These are phyloP conservation scores for Beauveria brongniartii DNA, from an alignment of 2,329 filamentous ascomycete genomes.

Conservation along the genomic window DNA sequence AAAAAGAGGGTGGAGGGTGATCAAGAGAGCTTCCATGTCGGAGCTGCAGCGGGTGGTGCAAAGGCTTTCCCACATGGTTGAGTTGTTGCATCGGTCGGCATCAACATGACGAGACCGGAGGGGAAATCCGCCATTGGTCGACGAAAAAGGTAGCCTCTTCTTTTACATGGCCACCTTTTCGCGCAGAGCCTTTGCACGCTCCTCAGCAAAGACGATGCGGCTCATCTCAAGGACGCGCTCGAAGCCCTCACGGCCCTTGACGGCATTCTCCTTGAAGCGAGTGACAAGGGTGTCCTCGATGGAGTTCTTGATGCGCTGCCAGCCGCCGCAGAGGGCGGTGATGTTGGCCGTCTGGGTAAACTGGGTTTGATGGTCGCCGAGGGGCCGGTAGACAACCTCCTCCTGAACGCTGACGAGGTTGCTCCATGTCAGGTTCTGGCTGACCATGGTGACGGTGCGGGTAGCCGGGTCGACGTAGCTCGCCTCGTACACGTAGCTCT, in stretches of 20 bases:
- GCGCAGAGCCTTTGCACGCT: conserved; percentile 51
- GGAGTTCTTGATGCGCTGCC: conserved; percentile 93
- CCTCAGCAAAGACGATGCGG: conserved; percentile 81
- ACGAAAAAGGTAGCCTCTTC: background rate
- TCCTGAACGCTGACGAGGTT: conserved; percentile 89
- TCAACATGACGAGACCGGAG: background rate
- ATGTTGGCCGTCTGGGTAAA: conserved; percentile 90
- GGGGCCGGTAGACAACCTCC: conserved; percentile 77
- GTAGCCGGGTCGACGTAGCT: conserved; percentile 81
- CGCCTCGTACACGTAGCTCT: conserved; percentile 86
- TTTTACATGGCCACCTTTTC: conserved; percentile 2
- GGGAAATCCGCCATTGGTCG: too few species aligned
- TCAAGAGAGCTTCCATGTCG: background rate
- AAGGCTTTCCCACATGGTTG: background rate
- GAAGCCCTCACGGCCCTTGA: conserved; percentile 86
- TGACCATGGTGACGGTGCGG: conserved; percentile 93
- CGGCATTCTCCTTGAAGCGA: conserved; percentile 85
- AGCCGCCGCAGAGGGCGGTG: conserved; percentile 88
- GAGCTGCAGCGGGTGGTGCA: background rate
- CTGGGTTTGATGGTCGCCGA: conserved; percentile 53
- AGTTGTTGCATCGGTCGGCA: background rate
- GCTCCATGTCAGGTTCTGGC: conserved; percentile 85
- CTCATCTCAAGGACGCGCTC: conserved; percentile 93
- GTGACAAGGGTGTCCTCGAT: conserved; percentile 89
- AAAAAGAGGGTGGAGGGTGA: background rate